phyloP scores from a whole-genome alignment of 2,329 filamentous ascomycete species.

The Setomelanomma holmii region DNA sequence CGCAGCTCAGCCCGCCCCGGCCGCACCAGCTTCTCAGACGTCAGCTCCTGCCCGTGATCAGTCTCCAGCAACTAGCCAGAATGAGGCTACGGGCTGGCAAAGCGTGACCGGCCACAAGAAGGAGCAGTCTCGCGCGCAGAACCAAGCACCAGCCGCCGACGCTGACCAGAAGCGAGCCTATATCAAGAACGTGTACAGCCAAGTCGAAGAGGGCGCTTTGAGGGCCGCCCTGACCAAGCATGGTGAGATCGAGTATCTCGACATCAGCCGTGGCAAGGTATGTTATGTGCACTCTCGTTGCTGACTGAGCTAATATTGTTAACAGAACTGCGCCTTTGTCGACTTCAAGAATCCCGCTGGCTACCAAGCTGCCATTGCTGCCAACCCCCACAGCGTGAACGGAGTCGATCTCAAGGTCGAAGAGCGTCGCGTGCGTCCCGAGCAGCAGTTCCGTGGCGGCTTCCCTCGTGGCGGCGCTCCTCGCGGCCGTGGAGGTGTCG shows the following conservation, averaged over 20 bases:
- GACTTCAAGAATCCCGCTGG: constrained; percentile 84
- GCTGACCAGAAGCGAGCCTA: constrained; percentile 84
- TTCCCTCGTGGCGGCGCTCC: constrained; percentile 52
- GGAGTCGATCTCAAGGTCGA: constrained; percentile 86
- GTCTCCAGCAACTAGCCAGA: constrained; percentile 54
- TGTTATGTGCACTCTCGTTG: constrained; percentile 24
- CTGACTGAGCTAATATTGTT: constrained; percentile 19
- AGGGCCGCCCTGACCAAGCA: constrained; percentile 74
- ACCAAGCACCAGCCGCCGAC: constrained; percentile 66
- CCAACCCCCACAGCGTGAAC: constrained; percentile 85
- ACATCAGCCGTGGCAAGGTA: constrained; percentile 78
- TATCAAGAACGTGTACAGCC: constrained; percentile 94
- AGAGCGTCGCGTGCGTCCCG: constrained; percentile 73
- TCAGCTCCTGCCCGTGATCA: constrained; percentile 46
- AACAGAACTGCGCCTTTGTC: constrained; percentile 93
- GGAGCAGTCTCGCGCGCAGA: constrained; percentile 78
- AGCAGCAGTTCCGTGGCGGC: constrained; percentile 44
- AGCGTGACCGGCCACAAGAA: constrained; percentile 81
- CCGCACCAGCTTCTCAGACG: constrained; percentile 36
- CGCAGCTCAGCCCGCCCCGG: constrained; percentile 38
- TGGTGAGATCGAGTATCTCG: constrained; percentile 68
- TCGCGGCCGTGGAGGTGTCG: constrained; percentile 67
- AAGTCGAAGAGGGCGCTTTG: constrained; percentile 78
- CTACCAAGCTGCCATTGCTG: constrained; percentile 81
- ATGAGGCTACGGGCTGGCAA: constrained; percentile 79